Conservation (phyloP, 2,329 filamentous ascomycete genomes). For the Stemphylium beticola region DNA sequence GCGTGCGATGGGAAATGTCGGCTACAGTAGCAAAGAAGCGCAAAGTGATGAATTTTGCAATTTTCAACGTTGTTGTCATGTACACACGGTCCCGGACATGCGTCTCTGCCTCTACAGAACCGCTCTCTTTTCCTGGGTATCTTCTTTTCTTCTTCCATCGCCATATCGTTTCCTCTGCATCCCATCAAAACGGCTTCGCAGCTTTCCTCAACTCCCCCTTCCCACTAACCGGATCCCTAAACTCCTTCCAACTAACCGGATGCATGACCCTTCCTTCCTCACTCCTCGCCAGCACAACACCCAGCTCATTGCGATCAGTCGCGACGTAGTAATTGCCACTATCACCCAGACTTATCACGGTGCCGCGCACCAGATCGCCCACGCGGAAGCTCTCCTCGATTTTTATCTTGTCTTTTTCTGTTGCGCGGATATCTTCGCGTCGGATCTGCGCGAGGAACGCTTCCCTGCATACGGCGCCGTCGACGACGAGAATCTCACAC, state of each 20-base stretch:
- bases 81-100: no score
- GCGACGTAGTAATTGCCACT: slow-evolving; percentile 95
- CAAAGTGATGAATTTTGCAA: no score
- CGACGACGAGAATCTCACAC: slow-evolving; percentile 84
- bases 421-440: slow-evolving; percentile 89
- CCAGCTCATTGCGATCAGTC: slow-evolving; percentile 88
- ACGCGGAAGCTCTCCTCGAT: slow-evolving; percentile 91
- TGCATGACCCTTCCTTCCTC: slow-evolving; percentile 90
- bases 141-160: not conserved
- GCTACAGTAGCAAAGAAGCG: no score
- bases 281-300: slow-evolving; percentile 90
- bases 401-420: slow-evolving; percentile 93
- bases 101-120: no score
- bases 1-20: no score
- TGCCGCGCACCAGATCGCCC: slow-evolving; percentile 86
- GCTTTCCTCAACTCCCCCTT: slow-evolving; percentile 84
- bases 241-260: slow-evolving; percentile 94
- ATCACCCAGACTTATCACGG: slow-evolving; percentile 89
- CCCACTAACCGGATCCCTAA: slow-evolving; percentile 81
- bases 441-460: slow-evolving; percentile 87
- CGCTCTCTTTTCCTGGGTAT: not conserved
- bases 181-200: slow-evolving; percentile 74
- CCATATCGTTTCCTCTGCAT: not conserved
- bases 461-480: slow-evolving; percentile 68
- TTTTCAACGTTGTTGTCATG: no score